A percentile compares a stretch with the other conserved stretches of the same genome.
Conservation (phyloP, 495 filamentous ascomycete genomes). For the Neurospora sp. region DNA sequence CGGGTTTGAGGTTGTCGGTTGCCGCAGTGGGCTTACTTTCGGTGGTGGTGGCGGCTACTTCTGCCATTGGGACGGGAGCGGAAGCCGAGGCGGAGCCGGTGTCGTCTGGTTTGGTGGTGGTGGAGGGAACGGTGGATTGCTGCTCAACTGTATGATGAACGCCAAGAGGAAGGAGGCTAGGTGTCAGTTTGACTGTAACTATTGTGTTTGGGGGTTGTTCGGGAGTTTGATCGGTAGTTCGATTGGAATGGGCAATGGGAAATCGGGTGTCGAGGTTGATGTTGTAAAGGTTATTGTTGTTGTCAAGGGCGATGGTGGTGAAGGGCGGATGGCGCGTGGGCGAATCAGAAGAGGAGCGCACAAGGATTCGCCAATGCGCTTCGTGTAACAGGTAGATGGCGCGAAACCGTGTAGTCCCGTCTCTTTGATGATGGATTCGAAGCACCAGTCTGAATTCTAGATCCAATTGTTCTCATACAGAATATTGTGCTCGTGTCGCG, state of each 20-base stretch:
- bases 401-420: neutral
- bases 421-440: neutral
- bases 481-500: neutral
- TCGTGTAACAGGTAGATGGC: neutral
- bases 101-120: neutral
- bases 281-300: neutral
- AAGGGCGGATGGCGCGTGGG: neutral
- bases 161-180: neutral
- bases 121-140: neutral
- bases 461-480: neutral
- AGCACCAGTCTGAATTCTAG: neutral
- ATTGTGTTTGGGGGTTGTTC: neutral
- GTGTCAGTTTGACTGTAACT: neutral
- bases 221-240: neutral
- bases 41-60: constrained; percentile 1
- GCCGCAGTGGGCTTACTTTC: neutral
- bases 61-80: constrained; percentile 1
- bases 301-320: no score
- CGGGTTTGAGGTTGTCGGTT: neutral
- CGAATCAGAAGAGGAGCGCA: neutral
- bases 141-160: neutral
- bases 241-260: neutral
- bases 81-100: neutral
- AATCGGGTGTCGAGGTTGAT: neutral
- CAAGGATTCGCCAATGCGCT: neutral